Evolutionary conservation across 129 eudicot species (phyloP).

Genomic region (sunflower (Helianthus annuus)): DNA sequence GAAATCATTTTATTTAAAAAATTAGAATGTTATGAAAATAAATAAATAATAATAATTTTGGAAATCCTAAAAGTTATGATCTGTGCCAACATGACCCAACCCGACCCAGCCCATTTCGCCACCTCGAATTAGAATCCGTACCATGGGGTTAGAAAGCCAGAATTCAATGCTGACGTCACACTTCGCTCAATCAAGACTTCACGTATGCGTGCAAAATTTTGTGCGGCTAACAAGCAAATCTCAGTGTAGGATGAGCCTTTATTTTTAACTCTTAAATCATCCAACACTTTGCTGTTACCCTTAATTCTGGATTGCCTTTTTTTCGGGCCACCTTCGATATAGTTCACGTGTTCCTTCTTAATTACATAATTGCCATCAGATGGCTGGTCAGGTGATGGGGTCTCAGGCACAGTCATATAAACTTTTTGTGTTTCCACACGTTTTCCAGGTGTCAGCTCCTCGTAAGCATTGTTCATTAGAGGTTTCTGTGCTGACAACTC

Average conservation of each 20-base stretch:
- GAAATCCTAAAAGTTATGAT: neutral
- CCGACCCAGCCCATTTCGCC: conserved; percentile 43
- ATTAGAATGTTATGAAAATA: too few relatives aligned
- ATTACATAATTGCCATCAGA: too few relatives aligned
- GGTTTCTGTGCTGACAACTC: conserved; percentile 55
- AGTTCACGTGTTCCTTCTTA: neutral
- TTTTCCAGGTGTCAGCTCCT: conserved; percentile 63
- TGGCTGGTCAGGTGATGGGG: neutral
- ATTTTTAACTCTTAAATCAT: conserved; percentile 47
- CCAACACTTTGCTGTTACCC: conserved; percentile 38
- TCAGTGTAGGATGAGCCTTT: conserved; percentile 67
- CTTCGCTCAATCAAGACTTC: conserved; percentile 83
- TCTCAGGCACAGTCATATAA: neutral
- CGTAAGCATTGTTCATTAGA: neutral
- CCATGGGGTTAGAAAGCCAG: conserved; percentile 95
- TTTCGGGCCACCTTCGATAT: too few relatives aligned
- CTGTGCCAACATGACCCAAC: neutral
- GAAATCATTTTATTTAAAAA: neutral
- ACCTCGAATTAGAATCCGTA: conserved; percentile 31
- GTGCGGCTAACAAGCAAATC: conserved; percentile 78
- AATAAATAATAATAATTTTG: neutral
- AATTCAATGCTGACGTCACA: conserved; percentile 77
- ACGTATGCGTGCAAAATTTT: conserved; percentile 84
- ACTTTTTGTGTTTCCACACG: conserved; percentile 41
- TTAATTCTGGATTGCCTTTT: conserved; percentile 43